Evolutionary conservation across 169 alveolate species (phyloP), one percentile per base, ranked within the genome.

Genomic region (Eimeria necatrix): DNA sequence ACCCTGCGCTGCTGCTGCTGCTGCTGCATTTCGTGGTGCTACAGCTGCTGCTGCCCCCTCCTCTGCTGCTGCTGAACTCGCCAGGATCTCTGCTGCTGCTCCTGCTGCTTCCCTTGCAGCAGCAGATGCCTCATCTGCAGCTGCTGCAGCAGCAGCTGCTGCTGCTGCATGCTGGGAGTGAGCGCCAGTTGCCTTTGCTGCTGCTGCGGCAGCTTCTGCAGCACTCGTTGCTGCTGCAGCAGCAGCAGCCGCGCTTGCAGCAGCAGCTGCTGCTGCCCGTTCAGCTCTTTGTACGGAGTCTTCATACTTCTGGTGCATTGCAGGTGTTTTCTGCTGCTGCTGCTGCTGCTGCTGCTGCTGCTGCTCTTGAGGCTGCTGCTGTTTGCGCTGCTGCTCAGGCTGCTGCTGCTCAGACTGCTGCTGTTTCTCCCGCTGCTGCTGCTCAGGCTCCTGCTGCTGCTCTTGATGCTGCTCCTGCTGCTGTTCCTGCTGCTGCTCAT

Each of bases 211-310:
- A 9, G 64, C 64, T 56, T 8, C 64, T 56, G 8, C 64, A 8
- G 64, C 85, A 41, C 85, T 26, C 7, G 60, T 74, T 14, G 85
- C 85, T 26, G 85, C 85, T 26, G 85, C 85, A 74, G 85, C 85
- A 46, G 85, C 85, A 74, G 85, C 52, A 74, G 85, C 85, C 22
- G 85, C 85, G 12, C 85, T 74, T 4, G 85, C 85, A 41, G 85
- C 85, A 26, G 85, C 85, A 7, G 85, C 85, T 41, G 85, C 85
- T 26, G 85, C 85, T 74, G 85, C 85, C n/a, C 85, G 56, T n/a
- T 74, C 85, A 6, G 85, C 85, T 6, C 85, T 49, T 1, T 49
- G 60, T 8, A 74, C 48, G 5, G 64, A 56, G 8, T 56, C 64
- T 56, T n/a, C n/a, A n/a, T n/a, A n/a, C n/a, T n/a, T n/a, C n/a